phyloP scores from a whole-genome alignment of 2,329 filamentous ascomycete species.

The Pezicula radicicola region DNA sequence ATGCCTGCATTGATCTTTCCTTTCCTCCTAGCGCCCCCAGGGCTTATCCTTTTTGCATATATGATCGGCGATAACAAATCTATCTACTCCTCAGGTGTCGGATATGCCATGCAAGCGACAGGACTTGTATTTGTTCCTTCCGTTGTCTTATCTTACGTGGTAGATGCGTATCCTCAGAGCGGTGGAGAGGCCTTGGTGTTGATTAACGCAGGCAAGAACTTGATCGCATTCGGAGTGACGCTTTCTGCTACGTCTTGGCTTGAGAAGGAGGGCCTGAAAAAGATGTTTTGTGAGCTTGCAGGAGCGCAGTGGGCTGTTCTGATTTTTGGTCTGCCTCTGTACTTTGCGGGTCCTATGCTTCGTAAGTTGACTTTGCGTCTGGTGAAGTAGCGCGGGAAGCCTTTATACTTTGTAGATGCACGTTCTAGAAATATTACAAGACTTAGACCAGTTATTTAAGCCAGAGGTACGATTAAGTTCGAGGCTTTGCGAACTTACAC shows the following conservation, averaged over 20 bases:
- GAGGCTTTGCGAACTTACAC: too few species aligned
- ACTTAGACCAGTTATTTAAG: too few species aligned
- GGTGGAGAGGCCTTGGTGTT: constrained; percentile 32
- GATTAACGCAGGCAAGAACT: constrained; percentile 30
- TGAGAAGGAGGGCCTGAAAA: constrained; percentile 24
- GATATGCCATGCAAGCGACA: constrained; percentile 26
- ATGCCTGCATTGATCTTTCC: constrained; percentile 35
- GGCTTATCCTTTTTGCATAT: constrained; percentile 31
- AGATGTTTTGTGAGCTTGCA: constrained; percentile 34
- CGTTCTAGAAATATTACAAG: too few species aligned
- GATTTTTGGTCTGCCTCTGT: constrained; percentile 27
- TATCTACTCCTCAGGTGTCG: constrained; percentile 24
- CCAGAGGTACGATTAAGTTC: too few species aligned
- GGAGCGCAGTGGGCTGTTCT: constrained; percentile 31
- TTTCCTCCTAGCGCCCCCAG: constrained; percentile 30
- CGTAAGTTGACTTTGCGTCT: neutral
- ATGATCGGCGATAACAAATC: constrained; percentile 21
- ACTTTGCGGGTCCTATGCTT: constrained; percentile 23
- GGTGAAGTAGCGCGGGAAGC: neutral
- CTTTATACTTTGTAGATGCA: neutral
- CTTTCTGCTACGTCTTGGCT: constrained; percentile 22
- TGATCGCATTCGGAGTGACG: constrained; percentile 19
- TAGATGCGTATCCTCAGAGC: constrained; percentile 28
- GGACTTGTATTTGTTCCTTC: constrained; percentile 30
- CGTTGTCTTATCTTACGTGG: constrained; percentile 31